A percentile compares a stretch with the other conserved stretches of the same genome.
phyloP scores from a whole-genome alignment of 2,329 filamentous ascomycete genomes.

The Pseudocercospora vitis region DNA sequence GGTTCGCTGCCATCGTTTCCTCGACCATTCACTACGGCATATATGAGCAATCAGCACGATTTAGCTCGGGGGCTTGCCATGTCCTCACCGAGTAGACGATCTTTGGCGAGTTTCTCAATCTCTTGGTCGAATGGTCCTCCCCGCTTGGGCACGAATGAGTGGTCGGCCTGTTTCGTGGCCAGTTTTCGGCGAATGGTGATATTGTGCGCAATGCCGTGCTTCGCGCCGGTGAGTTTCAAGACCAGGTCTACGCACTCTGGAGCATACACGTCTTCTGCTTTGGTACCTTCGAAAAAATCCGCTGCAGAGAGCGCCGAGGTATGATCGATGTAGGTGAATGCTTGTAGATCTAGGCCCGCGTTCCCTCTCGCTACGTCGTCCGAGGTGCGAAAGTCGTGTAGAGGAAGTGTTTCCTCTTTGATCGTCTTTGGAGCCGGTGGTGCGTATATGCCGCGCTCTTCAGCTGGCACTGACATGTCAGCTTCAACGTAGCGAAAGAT shows the following conservation, averaged over 20 bases:
- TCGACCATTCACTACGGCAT: constrained; percentile 19
- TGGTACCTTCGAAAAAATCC: constrained; percentile 18
- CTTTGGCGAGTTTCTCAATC: constrained; percentile 15
- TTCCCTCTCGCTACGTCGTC: constrained; percentile 15
- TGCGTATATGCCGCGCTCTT: constrained; percentile 21
- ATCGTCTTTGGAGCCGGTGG: constrained; percentile 17
- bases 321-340: constrained; percentile 22
- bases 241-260: constrained; percentile 19
- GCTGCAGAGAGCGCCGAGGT: constrained; percentile 11
- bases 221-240: constrained; percentile 22
- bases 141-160: constrained; percentile 10
- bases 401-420: constrained; percentile 14
- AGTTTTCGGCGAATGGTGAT: constrained; percentile 17
- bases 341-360: constrained; percentile 21
- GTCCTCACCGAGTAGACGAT: constrained; percentile 17
- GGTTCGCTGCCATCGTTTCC: constrained; percentile 15
- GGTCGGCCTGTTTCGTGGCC: constrained; percentile 15
- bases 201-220: constrained; percentile 17
- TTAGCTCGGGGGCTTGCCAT: background rate
- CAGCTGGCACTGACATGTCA: constrained; percentile 18
- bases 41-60: background rate
- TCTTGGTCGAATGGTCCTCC: constrained; percentile 16
- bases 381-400: constrained; percentile 21
- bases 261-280: constrained; percentile 19
- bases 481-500: constrained; percentile 25